phyloP scores from a whole-genome alignment of 495 filamentous ascomycete species.

The Podospora bellae-mahoneyi region DNA sequence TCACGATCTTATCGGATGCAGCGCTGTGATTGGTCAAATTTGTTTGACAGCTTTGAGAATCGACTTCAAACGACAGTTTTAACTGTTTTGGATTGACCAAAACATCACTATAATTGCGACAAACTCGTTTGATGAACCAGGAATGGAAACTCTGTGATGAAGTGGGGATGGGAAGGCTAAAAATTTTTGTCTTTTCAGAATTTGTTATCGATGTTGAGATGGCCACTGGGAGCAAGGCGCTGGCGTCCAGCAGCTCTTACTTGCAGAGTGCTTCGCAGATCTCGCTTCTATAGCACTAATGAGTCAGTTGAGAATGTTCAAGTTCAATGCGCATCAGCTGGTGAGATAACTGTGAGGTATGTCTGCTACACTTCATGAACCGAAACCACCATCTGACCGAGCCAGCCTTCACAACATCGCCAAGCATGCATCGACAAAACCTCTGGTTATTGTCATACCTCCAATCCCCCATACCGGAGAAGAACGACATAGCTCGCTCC shows the following conservation, averaged over 20 bases:
- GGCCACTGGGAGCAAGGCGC: constrained; percentile 5
- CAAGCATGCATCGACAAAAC: constrained; percentile 24
- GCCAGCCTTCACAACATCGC: constrained; percentile 36
- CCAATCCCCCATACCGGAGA: constrained; percentile 25
- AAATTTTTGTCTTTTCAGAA: neutral
- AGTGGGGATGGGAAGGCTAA: neutral
- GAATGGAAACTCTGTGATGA: neutral
- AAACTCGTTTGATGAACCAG: neutral
- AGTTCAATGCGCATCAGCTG: constrained; percentile 25
- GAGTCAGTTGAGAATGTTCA: constrained; percentile 15
- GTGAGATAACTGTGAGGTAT: constrained; percentile 29
- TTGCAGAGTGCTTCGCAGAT: constrained; percentile 6
- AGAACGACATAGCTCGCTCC: constrained; percentile 25
- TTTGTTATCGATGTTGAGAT: constrained; percentile 17
- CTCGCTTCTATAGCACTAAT: constrained; percentile 7
- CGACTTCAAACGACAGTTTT: neutral
- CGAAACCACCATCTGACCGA: neutral
- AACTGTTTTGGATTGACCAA: neutral
- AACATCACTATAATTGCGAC: neutral
- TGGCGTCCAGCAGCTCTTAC: neutral
- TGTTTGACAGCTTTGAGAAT: neutral
- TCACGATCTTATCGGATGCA: neutral
- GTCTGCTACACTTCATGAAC: neutral
- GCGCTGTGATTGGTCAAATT: neutral
- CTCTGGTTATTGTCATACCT: constrained; percentile 37